Conservation (phyloP, 2,329 filamentous ascomycete species). For the Teratosphaeria gauchensis region DNA sequence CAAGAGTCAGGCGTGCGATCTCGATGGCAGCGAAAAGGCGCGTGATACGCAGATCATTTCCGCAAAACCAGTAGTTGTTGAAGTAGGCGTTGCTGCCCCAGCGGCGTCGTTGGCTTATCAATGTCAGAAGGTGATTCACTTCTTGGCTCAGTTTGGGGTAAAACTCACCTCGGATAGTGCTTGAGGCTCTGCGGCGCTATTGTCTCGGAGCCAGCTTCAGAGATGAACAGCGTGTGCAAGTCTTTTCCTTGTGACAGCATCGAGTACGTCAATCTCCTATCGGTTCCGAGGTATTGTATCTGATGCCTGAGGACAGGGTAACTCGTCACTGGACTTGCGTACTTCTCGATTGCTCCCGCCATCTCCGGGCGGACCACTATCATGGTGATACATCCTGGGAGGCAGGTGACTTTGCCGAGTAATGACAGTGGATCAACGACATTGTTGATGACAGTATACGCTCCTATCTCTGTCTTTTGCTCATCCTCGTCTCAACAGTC, state of each 20-base stretch:
- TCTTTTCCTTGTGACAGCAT: not conserved
- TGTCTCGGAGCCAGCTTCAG: not conserved
- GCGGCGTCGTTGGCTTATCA: not conserved
- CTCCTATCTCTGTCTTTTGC: too few relatives aligned
- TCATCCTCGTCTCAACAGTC: too few relatives aligned
- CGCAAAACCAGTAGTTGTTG: not conserved
- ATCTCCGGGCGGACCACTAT: not conserved
- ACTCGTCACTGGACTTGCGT: not conserved
- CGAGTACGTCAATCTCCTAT: not conserved
- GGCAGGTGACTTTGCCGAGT: not conserved
- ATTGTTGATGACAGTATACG: too few relatives aligned
- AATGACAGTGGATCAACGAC: too few relatives aligned
- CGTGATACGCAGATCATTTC: not conserved
- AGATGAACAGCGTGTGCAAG: not conserved
- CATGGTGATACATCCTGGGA: not conserved
- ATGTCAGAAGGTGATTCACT: not conserved
- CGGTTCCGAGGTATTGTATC: not conserved
- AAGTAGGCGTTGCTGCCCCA: not conserved
- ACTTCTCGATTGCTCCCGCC: not conserved
- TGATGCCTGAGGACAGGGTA: not conserved
- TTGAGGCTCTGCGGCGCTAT: not conserved
- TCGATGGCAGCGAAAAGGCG: not conserved
- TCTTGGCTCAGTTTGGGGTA: not conserved
- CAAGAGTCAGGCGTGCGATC: not conserved
- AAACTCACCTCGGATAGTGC: not conserved